Evolutionary conservation across 176 grass and related monocot genomes (phyloP).

Genomic region (Musa beccarii): DNA sequence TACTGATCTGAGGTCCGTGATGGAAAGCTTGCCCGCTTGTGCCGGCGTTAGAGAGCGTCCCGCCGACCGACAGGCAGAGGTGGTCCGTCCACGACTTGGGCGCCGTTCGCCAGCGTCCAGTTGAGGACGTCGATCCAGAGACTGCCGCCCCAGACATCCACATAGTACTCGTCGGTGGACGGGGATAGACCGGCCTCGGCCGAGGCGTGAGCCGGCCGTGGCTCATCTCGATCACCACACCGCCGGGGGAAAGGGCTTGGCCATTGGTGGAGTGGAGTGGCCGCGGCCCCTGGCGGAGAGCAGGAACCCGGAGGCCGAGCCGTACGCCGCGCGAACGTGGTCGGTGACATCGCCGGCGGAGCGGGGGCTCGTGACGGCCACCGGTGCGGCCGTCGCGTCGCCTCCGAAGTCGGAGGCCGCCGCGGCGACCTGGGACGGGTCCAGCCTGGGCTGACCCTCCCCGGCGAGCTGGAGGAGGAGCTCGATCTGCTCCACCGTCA

Average conservation of each 20-base stretch:
- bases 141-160: constrained; percentile 85
- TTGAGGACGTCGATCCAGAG: constrained; percentile 87
- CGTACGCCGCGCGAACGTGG: constrained; percentile 40
- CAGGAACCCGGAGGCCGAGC: constrained; percentile 32
- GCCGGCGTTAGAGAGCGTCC: constrained; percentile 88
- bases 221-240: constrained; percentile 78
- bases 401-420: constrained; percentile 64
- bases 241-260: constrained; percentile 58
- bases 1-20: constrained; percentile 77
- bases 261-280: constrained; percentile 85
- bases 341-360: constrained; percentile 40
- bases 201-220: constrained; percentile 20
- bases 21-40: constrained; percentile 88
- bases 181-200: constrained; percentile 21
- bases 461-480: constrained; percentile 31
- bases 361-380: constrained; percentile 55
- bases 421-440: constrained; percentile 39
- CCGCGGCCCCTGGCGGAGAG: constrained; percentile 70
- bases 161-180: constrained; percentile 46
- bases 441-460: constrained; percentile 34
- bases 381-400: constrained; percentile 26
- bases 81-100: constrained; percentile 93
- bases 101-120: constrained; percentile 59
- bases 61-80: constrained; percentile 85
- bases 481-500: constrained; percentile 35